Evolutionary conservation across 208 protist species (phyloP).

Genomic region (Angomonas desouzai): DNA sequence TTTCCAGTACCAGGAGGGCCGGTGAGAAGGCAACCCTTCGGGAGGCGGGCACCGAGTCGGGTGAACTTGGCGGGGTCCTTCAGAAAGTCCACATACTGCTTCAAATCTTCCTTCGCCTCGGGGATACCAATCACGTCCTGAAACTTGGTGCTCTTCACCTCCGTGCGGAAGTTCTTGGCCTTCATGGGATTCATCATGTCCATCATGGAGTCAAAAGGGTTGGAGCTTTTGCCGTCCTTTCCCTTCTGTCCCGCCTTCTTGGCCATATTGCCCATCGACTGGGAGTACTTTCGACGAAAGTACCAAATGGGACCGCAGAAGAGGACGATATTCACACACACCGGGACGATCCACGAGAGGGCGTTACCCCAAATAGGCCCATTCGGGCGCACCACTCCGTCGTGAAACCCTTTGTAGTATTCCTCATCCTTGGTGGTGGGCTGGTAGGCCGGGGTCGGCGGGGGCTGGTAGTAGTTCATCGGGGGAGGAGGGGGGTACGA

Average conservation of each 20-base stretch:
- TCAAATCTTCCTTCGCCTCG: slow-evolving; percentile 97
- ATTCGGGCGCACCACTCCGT: slow-evolving; percentile 72
- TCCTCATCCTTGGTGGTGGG: slow-evolving; percentile 54
- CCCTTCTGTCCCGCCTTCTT: slow-evolving; percentile 18
- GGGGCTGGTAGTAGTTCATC: slow-evolving; percentile 10
- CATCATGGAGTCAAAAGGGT: slow-evolving; percentile 72
- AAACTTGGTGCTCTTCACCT: slow-evolving; percentile 87
- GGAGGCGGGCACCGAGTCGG: slow-evolving; percentile 95
- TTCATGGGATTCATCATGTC: slow-evolving; percentile 95
- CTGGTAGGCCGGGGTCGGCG: slow-evolving; percentile 18
- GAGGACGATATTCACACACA: slow-evolving; percentile 80
- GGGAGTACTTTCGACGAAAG: slow-evolving; percentile 80
- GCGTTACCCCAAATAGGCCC: slow-evolving; percentile 66
- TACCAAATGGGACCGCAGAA: slow-evolving; percentile 89
- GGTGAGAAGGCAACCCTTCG: slow-evolving; percentile 95
- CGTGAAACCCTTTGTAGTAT: slow-evolving; percentile 90
- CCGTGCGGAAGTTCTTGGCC: slow-evolving; percentile 78
- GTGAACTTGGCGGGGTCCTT: slow-evolving; percentile 96
- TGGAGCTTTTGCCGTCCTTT: slow-evolving; percentile 33
- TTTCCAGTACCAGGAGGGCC: slow-evolving; percentile 98
- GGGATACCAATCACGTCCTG: slow-evolving; percentile 96
- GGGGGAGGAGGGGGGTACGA: slow-evolving; percentile 4
- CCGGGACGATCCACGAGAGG: slow-evolving; percentile 70
- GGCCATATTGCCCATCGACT: slow-evolving; percentile 51
- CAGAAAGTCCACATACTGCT: slow-evolving; percentile 98